A percentile compares a stretch with the other conserved stretches of the same genome.
These are phyloP conservation scores for Hericium alpestre DNA, from an alignment of 768 basidiomycete species.

Conservation along the genomic window DNA sequence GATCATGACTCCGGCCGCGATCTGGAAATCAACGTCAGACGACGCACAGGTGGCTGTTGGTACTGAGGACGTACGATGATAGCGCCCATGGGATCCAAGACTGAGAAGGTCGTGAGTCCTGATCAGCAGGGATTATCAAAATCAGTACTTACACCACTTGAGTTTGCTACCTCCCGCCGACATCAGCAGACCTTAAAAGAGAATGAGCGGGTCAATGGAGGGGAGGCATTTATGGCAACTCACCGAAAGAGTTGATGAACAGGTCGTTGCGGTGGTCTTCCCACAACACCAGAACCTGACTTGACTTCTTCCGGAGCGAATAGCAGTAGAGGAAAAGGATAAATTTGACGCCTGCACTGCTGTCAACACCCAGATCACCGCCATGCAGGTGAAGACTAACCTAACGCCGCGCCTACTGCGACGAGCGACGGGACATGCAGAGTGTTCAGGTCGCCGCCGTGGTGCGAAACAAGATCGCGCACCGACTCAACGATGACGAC, in stretches of 20 bases:
- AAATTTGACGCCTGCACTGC: conserved; percentile 64
- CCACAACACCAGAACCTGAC: conserved; percentile 92
- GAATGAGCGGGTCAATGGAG: neutral
- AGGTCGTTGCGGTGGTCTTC: conserved; percentile 93
- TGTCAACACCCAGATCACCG: conserved; percentile 1
- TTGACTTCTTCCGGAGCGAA: conserved; percentile 67
- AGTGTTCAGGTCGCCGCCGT: conserved; percentile 39
- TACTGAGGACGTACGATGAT: conserved; percentile 37
- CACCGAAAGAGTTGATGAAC: conserved; percentile 74
- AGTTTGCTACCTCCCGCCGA: conserved; percentile 73
- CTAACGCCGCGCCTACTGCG: conserved; percentile 73
- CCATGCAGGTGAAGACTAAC: conserved; percentile 27
- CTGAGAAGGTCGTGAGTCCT: conserved; percentile 22
- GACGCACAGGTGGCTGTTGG: too few relatives aligned
- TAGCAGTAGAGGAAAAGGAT: conserved; percentile 81
- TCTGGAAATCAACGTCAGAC: conserved; percentile 33
- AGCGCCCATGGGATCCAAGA: conserved; percentile 70
- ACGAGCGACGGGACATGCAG: conserved; percentile 79
- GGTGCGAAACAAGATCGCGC: conserved; percentile 54
- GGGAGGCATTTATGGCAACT: conserved; percentile 9
- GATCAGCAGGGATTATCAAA: neutral
- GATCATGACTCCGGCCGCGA: conserved; percentile 66
- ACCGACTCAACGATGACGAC: conserved; percentile 84
- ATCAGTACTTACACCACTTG: conserved; percentile 58
- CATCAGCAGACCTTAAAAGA: conserved; percentile 60